Percentiles rank a stretch among this genome's conserved stretches.
Conservation (phyloP, 2,329 filamentous ascomycete genomes). For the Purpureocillium lavendulum region DNA sequence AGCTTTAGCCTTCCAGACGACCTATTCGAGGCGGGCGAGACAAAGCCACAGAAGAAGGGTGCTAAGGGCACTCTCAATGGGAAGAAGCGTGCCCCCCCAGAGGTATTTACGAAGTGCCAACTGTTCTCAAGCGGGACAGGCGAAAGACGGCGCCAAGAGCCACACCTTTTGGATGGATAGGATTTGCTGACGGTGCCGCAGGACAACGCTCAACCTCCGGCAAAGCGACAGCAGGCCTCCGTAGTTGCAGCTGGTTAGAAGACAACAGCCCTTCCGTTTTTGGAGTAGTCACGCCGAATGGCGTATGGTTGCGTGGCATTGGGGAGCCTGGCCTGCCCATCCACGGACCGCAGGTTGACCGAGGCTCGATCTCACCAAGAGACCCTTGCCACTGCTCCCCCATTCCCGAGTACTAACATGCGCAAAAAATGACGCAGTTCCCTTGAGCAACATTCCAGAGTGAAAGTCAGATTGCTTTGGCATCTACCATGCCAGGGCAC, state of each 20-base stretch:
- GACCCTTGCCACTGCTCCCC: slow-evolving; percentile 4
- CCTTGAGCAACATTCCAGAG: neutral
- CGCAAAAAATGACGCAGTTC: slow-evolving; percentile 10
- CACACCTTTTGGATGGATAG: neutral
- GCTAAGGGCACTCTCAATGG: slow-evolving; percentile 28
- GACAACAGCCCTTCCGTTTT: slow-evolving; percentile 2
- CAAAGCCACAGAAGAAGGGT: slow-evolving; percentile 54
- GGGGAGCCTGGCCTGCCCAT: neutral
- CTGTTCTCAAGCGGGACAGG: slow-evolving; percentile 10
- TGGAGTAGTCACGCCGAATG: neutral
- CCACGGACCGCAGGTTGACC: slow-evolving; percentile 7
- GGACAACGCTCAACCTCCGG: slow-evolving; percentile 27
- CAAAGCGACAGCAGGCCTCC: slow-evolving; percentile 33
- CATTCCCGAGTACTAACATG: slow-evolving; percentile 11
- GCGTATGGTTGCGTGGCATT: neutral
- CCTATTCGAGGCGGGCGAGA: slow-evolving; percentile 76
- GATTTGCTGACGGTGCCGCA: slow-evolving; percentile 18
- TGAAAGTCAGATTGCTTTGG: too few species aligned
- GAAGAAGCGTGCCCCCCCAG: slow-evolving; percentile 42
- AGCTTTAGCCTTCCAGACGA: slow-evolving; percentile 86
- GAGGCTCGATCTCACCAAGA: slow-evolving; percentile 8
- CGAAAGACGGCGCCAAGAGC: slow-evolving; percentile 4
- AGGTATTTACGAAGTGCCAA: slow-evolving; percentile 23
- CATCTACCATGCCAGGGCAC: neutral
- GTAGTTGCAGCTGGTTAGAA: slow-evolving; percentile 28